Conservation (phyloP, 768 basidiomycete species). For the Ramaria rubella region DNA sequence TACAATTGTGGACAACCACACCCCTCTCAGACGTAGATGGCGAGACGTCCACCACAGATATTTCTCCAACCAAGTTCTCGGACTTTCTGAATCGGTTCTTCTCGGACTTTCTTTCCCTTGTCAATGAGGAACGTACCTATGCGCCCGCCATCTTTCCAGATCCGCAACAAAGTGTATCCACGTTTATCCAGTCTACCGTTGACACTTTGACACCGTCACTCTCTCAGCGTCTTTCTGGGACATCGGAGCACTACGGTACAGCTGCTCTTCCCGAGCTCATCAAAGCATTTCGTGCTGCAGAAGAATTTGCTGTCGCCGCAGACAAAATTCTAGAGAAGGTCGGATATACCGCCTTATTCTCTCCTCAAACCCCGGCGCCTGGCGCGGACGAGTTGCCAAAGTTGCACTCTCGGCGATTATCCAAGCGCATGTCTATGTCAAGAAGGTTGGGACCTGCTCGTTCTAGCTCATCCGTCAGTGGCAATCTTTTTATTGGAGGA, state of each 20-base stretch:
- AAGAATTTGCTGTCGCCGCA: conserved; percentile 70
- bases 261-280: conserved; percentile 66
- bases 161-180: conserved; percentile 66
- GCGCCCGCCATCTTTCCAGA: conserved; percentile 87
- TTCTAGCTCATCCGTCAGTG: conserved; percentile 20
- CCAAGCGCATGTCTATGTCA: conserved; percentile 29
- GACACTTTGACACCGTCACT: conserved; percentile 77
- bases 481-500: conserved; percentile 32
- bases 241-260: conserved; percentile 61
- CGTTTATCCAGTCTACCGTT: conserved; percentile 77
- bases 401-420: conserved; percentile 17
- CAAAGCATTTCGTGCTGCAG: conserved; percentile 60
- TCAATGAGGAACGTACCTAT: conserved; percentile 64
- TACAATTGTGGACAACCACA: conserved; percentile 63
- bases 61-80: conserved; percentile 36
- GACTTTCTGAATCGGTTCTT: conserved; percentile 75
- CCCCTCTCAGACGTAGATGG: conserved; percentile 46
- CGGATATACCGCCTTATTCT: conserved; percentile 25
- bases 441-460: conserved; percentile 20
- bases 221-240: conserved; percentile 65
- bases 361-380: conserved; percentile 7
- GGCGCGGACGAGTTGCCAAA: conserved; percentile 14
- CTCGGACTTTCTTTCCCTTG: conserved; percentile 51
- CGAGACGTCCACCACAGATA: conserved; percentile 23
- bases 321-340: conserved; percentile 74